These are phyloP conservation scores for Trichoderma lentiforme DNA, from an alignment of 2,329 filamentous ascomycete species.

Conservation along the genomic window DNA sequence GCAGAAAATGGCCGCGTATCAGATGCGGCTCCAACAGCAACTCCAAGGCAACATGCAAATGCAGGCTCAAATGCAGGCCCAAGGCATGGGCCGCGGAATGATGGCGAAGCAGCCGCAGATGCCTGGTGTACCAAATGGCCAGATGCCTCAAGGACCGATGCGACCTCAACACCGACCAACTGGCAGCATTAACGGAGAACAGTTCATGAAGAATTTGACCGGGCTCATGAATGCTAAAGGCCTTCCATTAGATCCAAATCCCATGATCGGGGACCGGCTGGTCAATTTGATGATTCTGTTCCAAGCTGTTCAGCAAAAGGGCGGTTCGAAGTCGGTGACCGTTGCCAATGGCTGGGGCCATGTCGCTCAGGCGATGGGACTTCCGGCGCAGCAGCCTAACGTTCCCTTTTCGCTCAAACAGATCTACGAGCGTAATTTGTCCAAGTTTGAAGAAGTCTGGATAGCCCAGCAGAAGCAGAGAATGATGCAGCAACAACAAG, in stretches of 20 bases:
- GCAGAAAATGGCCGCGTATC: slow-evolving; percentile 72
- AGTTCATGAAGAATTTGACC: slow-evolving; percentile 72
- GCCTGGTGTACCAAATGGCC: slow-evolving; percentile 52
- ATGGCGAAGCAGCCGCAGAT: slow-evolving; percentile 53
- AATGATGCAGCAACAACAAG: slow-evolving; percentile 46
- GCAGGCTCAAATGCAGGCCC: slow-evolving; percentile 50
- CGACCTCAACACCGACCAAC: slow-evolving; percentile 48
- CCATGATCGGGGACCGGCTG: slow-evolving; percentile 67
- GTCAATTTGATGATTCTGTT: slow-evolving; percentile 78
- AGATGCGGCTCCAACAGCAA: slow-evolving; percentile 79
- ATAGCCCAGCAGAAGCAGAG: slow-evolving; percentile 53
- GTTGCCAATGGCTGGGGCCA: slow-evolving; percentile 69
- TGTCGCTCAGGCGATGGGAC: slow-evolving; percentile 63
- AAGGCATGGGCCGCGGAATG: slow-evolving; percentile 46
- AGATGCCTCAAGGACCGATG: slow-evolving; percentile 49
- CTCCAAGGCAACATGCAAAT: slow-evolving; percentile 56
- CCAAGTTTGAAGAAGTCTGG: slow-evolving; percentile 72
- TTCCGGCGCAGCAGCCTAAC: slow-evolving; percentile 61
- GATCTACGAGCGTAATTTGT: slow-evolving; percentile 72
- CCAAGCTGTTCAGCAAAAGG: slow-evolving; percentile 67
- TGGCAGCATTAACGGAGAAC: slow-evolving; percentile 55
- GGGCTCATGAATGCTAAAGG: slow-evolving; percentile 74
- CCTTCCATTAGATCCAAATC: slow-evolving; percentile 70
- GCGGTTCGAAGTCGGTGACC: slow-evolving; percentile 72
- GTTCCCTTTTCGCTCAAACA: slow-evolving; percentile 68